Evolutionary conservation across 1,284 basidiomycete genomes (phyloP).

Genomic region (Ceratobasidium sp.): DNA sequence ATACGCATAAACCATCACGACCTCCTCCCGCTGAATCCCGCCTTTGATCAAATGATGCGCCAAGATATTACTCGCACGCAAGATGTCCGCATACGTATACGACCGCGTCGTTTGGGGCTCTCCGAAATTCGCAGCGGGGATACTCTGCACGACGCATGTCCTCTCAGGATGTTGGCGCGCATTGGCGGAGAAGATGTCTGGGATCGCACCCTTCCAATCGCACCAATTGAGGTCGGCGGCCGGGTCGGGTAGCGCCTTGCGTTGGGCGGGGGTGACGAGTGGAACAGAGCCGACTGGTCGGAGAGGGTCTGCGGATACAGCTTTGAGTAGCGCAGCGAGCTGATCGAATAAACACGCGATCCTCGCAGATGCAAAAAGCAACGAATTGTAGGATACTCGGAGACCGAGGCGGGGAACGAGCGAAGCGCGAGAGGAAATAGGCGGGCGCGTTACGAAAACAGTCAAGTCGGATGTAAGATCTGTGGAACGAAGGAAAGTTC

Average conservation of each 20-base stretch:
- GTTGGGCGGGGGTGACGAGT: constrained; percentile 82
- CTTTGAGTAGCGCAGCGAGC: constrained; percentile 83
- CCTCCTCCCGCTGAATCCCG: constrained; percentile 93
- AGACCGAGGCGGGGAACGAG: constrained; percentile 85
- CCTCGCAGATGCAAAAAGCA: constrained; percentile 88
- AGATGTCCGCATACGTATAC: constrained; percentile 87
- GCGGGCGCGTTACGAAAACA: constrained; percentile 77
- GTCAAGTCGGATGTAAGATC: constrained; percentile 93
- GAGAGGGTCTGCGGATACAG: constrained; percentile 74
- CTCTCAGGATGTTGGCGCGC: constrained; percentile 82
- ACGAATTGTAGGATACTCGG: constrained; percentile 92
- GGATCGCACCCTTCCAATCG: constrained; percentile 95
- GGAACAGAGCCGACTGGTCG: constrained; percentile 81
- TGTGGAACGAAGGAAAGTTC: constrained; percentile 83
- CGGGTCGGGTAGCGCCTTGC: constrained; percentile 83
- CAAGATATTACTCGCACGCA: constrained; percentile 89
- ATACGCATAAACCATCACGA: constrained; percentile 99
- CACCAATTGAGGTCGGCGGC: constrained; percentile 95
- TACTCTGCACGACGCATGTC: constrained; percentile 85
- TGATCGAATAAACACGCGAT: constrained; percentile 89
- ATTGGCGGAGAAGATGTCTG: constrained; percentile 91
- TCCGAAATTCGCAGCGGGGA: constrained; percentile 63
- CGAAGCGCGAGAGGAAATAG: constrained; percentile 73
- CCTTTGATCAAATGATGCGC: constrained; percentile 91
- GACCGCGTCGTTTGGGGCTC: constrained; percentile 65